Base-by-base conservation (phyloP, 805 yeast genomes). In the Myxozyma monticola region DNA sequence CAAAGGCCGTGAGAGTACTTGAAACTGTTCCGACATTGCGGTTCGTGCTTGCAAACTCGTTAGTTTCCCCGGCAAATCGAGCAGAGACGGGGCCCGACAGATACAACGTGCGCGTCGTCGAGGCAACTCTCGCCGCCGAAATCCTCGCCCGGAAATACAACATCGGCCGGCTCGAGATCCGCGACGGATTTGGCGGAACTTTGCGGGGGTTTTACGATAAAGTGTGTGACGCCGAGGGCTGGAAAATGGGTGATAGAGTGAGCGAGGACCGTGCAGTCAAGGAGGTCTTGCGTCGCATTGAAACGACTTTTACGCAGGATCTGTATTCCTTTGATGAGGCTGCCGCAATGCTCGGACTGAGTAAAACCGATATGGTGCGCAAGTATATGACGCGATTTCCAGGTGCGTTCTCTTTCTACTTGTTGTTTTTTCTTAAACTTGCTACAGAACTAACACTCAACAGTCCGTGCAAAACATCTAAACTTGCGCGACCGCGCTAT, bases 91-190 rank as follows among this genome's bases (percentile, higher is more conserved):
- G 83, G 1, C 87, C 89, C 0, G 68, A 73, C 9, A 79, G 80
- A 65, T 84, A 84, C 66, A 84, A 84, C 62, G 71, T 84, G 60
- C 74, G 90, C 41, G 88, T 83, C 2, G 88, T 83, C n/a, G 89
- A 84, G 62, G 83, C 81, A 34, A 80, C 84, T 1, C 69, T 82
- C 10, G 86, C 86, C 3, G 81, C 88, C 0, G 79, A 77, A 37
- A 66, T 80, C 10, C 65, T 84, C 52, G 86, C 84, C 12, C 63
- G 71, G 31, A 71, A 71, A 54, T 72, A 74, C 42, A 74, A 72
- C n/a, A 64, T 81, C 42, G 80, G 82, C 1, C 78, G 79, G 54
- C 71, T 81, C 30, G 66, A 68, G 22, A 62, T 60, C n/a, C 41
- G 56, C 10, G 62, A 49, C 42, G 62, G 62, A 15, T 58, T 58